Base-by-base conservation (phyloP, 1,139 yeast genomes). In the Kurtzmaniella quercitrusa region DNA sequence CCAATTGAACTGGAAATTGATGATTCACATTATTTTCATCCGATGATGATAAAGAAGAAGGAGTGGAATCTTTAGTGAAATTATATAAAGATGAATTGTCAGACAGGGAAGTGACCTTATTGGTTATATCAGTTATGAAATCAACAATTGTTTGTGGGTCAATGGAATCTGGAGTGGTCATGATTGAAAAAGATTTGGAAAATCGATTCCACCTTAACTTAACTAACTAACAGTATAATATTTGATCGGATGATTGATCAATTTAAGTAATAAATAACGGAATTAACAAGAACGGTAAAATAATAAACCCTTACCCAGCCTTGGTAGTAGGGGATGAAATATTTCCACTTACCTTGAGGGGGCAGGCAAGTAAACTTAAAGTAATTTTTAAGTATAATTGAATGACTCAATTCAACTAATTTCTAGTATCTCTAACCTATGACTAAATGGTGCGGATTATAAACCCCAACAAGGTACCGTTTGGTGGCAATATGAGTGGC, bases 381-480 rank as follows among this genome's bases (percentile, higher is more conserved):
- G n/a, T n/a, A n/a, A n/a, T n/a, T 11, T 27, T 11, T 27, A 27
- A 27, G 31, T 12, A 6, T 27, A 27, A 27, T n/a, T 27, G 31
- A 27, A 27, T 27, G 31, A 27, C 14, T 27, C 31, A 27, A 27
- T 21, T 21, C 7, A 21, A 21, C 23, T 21, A 8, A 21, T 8
- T 21, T 21, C 23, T 21, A 21, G 7, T 21, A 8, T 5, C 7
- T 5, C 7, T 21, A 8, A n/a, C 10, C 18, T 31, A 31, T 31
- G 36, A 31, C 36, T 31, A 31, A 31, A 31, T 31, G 36, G 18
- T 31, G 36, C 36, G 36, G 36, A 31, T 31, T 31, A 5, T 31
- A 31, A 31, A 31, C 18, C 36, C 16, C 16, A 31, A 31, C 7
- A n/a, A 31, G 7, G 36, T 17, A 31, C 36, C 36, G 11, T 31